phyloP scores from a whole-genome alignment of 2,329 filamentous ascomycete genomes.

The Drechslerella dactyloides region DNA sequence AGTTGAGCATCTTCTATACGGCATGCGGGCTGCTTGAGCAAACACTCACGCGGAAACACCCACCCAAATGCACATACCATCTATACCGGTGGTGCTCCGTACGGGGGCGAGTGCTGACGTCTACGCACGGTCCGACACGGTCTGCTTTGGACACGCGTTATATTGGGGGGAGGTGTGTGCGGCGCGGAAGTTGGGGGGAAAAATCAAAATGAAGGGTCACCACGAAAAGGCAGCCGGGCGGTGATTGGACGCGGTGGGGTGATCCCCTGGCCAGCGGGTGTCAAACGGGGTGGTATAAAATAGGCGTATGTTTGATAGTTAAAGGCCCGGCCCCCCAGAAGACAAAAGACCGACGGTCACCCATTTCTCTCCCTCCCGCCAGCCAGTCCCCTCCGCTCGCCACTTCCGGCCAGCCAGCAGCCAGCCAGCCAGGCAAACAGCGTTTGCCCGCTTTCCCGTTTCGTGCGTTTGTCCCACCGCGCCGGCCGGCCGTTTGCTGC shows the following conservation, averaged over 20 bases:
- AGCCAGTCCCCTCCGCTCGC: constrained; percentile 19
- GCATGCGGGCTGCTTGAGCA: no score
- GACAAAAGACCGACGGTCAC: neutral
- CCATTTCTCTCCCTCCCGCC: constrained; percentile 18
- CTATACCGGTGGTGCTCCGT: no score
- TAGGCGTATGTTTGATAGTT: constrained; percentile 46
- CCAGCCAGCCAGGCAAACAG: neutral
- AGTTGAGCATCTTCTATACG: no score
- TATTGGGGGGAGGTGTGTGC: neutral
- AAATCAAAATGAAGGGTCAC: neutral
- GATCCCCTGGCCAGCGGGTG: constrained; percentile 27
- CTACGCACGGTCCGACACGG: no score
- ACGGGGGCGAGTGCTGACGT: no score
- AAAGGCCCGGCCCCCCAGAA: constrained; percentile 45
- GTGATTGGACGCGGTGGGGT: constrained; percentile 45
- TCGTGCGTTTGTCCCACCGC: neutral
- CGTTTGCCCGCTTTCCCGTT: neutral
- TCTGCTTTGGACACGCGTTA: no score
- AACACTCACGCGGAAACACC: no score
- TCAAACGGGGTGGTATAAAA: constrained; percentile 35
- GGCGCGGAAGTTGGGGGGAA: neutral
- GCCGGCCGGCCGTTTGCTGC: neutral
- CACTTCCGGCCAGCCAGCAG: neutral
- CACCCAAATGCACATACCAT: no score
- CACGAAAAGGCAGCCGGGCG: neutral